Conservation (phyloP, 2,329 filamentous ascomycete species). For the Diaporthe sp. region DNA sequence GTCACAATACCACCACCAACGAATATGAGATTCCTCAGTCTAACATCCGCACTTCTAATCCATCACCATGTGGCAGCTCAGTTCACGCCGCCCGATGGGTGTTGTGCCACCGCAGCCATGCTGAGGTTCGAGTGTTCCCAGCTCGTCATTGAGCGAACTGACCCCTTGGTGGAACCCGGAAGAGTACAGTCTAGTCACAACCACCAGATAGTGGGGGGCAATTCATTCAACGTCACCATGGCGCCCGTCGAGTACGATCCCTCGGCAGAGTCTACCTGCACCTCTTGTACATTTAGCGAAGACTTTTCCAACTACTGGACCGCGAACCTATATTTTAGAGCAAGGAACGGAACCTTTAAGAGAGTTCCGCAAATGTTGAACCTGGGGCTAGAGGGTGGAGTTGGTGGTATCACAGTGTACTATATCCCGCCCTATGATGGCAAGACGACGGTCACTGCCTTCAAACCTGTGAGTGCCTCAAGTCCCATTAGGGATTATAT, state of each 20-base stretch:
- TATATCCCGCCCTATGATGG: slow-evolving; percentile 53
- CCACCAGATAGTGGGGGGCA: slow-evolving; percentile 54
- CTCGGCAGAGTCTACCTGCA: slow-evolving; percentile 36
- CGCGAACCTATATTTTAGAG: slow-evolving; percentile 43
- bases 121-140: slow-evolving; percentile 45
- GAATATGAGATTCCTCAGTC: not conserved
- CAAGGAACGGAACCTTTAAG: slow-evolving; percentile 46
- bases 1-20: too few species aligned
- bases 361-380: slow-evolving; percentile 52
- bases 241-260: slow-evolving; percentile 38
- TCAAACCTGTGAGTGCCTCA: slow-evolving; percentile 49
- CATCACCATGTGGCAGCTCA: not conserved
- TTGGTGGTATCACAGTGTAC: slow-evolving; percentile 52
- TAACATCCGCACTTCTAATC: not conserved
- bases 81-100: slow-evolving; percentile 11
- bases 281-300: slow-evolving; percentile 46
- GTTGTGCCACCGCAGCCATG: slow-evolving; percentile 33
- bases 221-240: slow-evolving; percentile 56
- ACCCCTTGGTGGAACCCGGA: slow-evolving; percentile 52
- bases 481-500: not conserved
- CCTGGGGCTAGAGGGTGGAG: slow-evolving; percentile 49
- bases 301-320: slow-evolving; percentile 51
- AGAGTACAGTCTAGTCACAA: slow-evolving; percentile 51
- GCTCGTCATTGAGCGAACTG: slow-evolving; percentile 44
- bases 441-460: slow-evolving; percentile 51